Base-by-base conservation (phyloP, 768 basidiomycete genomes). In the Paxillus involutus region DNA sequence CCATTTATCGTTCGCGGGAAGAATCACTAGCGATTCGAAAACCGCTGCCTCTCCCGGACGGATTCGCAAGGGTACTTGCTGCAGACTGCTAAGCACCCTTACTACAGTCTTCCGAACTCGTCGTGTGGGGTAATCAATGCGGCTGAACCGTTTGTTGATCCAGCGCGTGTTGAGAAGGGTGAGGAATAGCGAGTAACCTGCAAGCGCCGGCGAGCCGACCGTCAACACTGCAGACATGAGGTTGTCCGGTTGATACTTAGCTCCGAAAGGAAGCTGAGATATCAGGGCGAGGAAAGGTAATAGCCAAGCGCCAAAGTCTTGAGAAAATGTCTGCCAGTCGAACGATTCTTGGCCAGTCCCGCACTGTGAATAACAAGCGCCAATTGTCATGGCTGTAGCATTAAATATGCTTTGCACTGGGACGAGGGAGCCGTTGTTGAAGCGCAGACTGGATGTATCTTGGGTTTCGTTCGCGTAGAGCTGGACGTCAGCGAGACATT, bases 251-350 rank as follows among this genome's bases (percentile, higher is more conserved):
- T 62, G 71, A 47, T 71, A 70, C 11, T 57, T 65, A 30, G 73
- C 69, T 8, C 78, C 78, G 24, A 78, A 81, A 0, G 79, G 80
- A n/a, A 81, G 72, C 44, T 79, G 78, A 0, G 78, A 77, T 17
- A 80, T 63, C 8, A 81, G 56, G 1, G 79, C 77, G 12, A 81
- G 70, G 70, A 76, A 79, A 7, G 80, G 80, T 6, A 81, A 51
- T 2, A 81, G 65, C 80, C 79, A 81, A 0, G 76, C 58, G 9
- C 70, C 66, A 57, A 74, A 78, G 44, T 76, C 66, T 44, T 75
- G 74, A 0, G 68, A 46, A 46, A 67, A 69, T 3, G 21, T 32
- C 1, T 17, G n/a, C 65, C 65, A 67, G 12, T n/a, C 32, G n/a
- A 67, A 69, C 12, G 56, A 16, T 8, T 57, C 49, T 9, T 57